Conservation (phyloP, 805 yeast genomes). For the Suhomyces vadensis region DNA sequence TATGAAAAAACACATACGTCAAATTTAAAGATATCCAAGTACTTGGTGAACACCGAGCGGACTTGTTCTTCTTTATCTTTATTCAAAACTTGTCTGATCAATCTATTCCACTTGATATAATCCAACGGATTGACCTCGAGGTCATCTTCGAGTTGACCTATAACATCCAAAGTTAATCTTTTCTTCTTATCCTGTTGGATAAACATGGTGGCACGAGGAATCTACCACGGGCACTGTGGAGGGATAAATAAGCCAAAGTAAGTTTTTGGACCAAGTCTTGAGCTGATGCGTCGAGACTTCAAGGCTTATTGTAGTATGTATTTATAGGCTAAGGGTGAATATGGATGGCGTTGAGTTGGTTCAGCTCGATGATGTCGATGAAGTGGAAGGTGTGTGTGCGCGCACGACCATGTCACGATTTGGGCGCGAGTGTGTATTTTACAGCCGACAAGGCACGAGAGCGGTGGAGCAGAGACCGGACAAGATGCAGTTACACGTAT, state of each 20-base stretch:
- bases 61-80: constrained; percentile 64
- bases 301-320: no score
- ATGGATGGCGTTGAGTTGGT: background rate
- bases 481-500: constrained; percentile 45
- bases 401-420: background rate
- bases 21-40: constrained; percentile 64
- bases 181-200: constrained; percentile 16
- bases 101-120: constrained; percentile 55
- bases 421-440: background rate
- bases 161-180: constrained; percentile 45
- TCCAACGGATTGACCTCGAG: constrained; percentile 54
- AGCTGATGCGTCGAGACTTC: no score
- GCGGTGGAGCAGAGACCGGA: background rate
- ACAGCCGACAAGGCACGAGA: background rate
- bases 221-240: no score
- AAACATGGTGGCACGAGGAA: constrained; percentile 11
- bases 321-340: no score
- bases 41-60: constrained; percentile 56
- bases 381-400: background rate
- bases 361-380: background rate
- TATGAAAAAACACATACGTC: constrained; percentile 37
- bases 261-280: no score
- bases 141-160: constrained; percentile 59
- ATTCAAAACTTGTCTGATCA: constrained; percentile 49
- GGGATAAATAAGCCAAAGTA: no score